These are phyloP conservation scores for Candida xyloterini DNA, from an alignment of 805 yeast genomes.

Conservation along the genomic window DNA sequence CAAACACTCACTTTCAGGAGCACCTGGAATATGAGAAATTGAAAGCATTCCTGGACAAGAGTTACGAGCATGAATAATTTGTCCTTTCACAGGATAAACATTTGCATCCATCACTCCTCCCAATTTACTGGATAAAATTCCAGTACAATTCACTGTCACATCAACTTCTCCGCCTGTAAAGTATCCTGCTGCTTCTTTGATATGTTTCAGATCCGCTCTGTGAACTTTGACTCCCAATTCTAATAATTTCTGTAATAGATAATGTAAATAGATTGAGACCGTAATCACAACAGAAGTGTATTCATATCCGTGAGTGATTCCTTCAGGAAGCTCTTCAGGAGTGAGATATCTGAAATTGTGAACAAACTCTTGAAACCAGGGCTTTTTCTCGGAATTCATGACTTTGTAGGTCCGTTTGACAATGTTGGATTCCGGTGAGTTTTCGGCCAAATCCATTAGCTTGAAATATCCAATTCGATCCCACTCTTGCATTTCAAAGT, in stretches of 20 bases:
- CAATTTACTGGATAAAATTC: constrained; percentile 44
- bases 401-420: constrained; percentile 19
- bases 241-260: constrained; percentile 38
- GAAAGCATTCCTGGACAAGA: constrained; percentile 26
- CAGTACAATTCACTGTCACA: constrained; percentile 57
- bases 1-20: constrained; percentile 44
- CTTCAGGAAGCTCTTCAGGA: constrained; percentile 36
- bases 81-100: constrained; percentile 58
- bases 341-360: constrained; percentile 37
- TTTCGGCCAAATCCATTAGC: constrained; percentile 43
- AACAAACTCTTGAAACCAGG: constrained; percentile 52
- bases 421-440: constrained; percentile 52
- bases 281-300: constrained; percentile 37
- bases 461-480: constrained; percentile 50
- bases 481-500: constrained; percentile 29
- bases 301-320: constrained; percentile 40
- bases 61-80: constrained; percentile 51
- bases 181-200: constrained; percentile 51
- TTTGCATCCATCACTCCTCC: constrained; percentile 38
- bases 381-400: constrained; percentile 26
- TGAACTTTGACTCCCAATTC: constrained; percentile 41
- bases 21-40: constrained; percentile 28
- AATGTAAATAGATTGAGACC: constrained; percentile 30
- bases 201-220: constrained; percentile 39
- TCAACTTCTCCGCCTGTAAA: constrained; percentile 40